These are phyloP conservation scores for Raffaelea albimanens DNA, from an alignment of 2,329 filamentous ascomycete genomes.

Conservation along the genomic window DNA sequence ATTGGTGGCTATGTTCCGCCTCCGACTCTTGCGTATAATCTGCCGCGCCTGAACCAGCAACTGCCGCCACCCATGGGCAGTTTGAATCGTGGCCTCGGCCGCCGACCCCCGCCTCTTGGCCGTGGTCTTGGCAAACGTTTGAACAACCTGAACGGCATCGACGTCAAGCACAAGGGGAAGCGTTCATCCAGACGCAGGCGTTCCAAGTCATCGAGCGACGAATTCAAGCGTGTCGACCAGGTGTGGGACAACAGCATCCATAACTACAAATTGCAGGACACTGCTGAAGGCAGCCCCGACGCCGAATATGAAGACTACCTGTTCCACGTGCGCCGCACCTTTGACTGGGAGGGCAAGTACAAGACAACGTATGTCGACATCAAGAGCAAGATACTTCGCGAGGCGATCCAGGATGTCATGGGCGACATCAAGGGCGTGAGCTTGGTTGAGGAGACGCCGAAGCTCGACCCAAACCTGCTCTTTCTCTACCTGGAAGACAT, in stretches of 20 bases:
- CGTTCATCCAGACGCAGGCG: background rate
- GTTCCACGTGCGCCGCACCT: constrained; percentile 74
- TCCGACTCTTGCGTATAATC: no score
- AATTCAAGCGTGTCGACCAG: constrained; percentile 44
- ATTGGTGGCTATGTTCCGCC: no score
- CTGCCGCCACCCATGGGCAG: no score
- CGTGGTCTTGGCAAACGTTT: background rate
- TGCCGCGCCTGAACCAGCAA: background rate
- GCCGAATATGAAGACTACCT: constrained; percentile 65
- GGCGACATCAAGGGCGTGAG: constrained; percentile 70
- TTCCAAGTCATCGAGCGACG: constrained; percentile 16
- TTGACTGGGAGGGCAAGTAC: constrained; percentile 79
- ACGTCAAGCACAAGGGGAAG: background rate
- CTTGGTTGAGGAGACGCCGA: constrained; percentile 70
- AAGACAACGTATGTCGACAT: constrained; percentile 66
- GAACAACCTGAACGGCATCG: background rate
- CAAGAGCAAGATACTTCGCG: constrained; percentile 70
- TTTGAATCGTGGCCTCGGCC: no score
- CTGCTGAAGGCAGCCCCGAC: constrained; percentile 33
- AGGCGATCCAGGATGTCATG: constrained; percentile 62
- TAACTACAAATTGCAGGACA: constrained; percentile 46
- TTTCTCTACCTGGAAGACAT: constrained; percentile 74
- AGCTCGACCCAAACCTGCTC: constrained; percentile 60
- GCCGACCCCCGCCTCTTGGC: no score
- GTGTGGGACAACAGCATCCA: constrained; percentile 42